Conservation (phyloP, 768 basidiomycete species). For the Exidia glandulosa region DNA sequence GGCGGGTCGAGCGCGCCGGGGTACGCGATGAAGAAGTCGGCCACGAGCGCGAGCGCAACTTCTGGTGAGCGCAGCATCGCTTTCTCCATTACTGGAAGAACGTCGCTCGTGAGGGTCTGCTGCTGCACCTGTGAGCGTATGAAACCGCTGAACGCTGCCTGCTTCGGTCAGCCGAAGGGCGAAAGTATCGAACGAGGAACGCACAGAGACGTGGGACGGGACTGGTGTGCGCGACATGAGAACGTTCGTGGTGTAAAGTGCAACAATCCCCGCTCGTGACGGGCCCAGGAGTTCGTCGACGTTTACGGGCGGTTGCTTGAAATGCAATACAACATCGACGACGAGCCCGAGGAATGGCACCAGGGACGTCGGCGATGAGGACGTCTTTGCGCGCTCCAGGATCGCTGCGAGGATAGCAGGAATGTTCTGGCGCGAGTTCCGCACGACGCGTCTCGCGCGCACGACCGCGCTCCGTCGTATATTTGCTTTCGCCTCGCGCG, state of each 20-base stretch:
- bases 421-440: constrained; percentile 37
- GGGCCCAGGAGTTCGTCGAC: neutral
- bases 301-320: constrained; percentile 42
- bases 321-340: constrained; percentile 56
- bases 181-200: constrained; percentile 10
- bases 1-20: constrained; percentile 35
- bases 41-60: constrained; percentile 46
- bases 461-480: constrained; percentile 52
- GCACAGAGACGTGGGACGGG: constrained; percentile 47
- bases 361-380: constrained; percentile 28
- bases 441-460: constrained; percentile 52
- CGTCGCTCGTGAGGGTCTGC: constrained; percentile 37
- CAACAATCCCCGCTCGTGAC: constrained; percentile 38
- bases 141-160: constrained; percentile 54
- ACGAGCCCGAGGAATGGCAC: constrained; percentile 54
- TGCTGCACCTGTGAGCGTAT: constrained; percentile 38
- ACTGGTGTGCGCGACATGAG: constrained; percentile 58
- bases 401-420: constrained; percentile 41
- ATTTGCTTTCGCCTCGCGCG: constrained; percentile 42
- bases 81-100: constrained; percentile 72
- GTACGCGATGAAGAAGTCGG: constrained; percentile 48
- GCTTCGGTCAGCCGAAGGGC: constrained; percentile 1
- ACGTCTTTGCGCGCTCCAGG: constrained; percentile 38
- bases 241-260: constrained; percentile 47
- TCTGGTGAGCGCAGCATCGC: constrained; percentile 76